Conservation (phyloP, 2,329 filamentous ascomycete species). For the Colletotrichum gigasporum region DNA sequence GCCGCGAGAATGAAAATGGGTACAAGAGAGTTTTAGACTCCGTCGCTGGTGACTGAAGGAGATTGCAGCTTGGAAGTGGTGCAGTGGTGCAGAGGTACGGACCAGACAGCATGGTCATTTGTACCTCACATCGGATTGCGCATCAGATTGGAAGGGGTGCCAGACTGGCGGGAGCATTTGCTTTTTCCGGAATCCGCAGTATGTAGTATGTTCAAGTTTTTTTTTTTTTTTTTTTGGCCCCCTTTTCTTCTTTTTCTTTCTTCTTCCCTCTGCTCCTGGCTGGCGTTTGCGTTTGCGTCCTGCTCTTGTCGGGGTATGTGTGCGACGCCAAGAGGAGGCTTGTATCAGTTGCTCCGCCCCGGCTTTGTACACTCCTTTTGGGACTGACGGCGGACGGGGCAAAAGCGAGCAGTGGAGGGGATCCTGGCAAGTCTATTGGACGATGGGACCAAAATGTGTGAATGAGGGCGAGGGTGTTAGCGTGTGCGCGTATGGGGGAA, state of each 20-base stretch:
- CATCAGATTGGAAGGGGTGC: not conserved
- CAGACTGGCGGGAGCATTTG: not conserved
- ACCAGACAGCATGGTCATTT: too few relatives aligned
- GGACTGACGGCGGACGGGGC: not conserved
- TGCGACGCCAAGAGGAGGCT: constrained; percentile 18
- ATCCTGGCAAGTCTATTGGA: not conserved
- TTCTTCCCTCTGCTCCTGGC: not conserved
- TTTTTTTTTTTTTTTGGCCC: not conserved
- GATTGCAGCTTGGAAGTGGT: not conserved
- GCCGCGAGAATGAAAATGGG: too few relatives aligned
- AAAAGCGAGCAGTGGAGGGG: not conserved
- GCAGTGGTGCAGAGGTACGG: too few relatives aligned
- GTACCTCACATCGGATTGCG: too few relatives aligned
- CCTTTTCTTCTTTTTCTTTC: not conserved
- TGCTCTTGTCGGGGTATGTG: not conserved
- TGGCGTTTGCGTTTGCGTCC: not conserved
- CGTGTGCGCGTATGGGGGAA: not conserved
- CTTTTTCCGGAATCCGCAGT: constrained; percentile 9
- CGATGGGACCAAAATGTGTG: not conserved
- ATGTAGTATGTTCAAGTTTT: not conserved
- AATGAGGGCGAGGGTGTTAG: too few relatives aligned
- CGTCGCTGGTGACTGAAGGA: not conserved
- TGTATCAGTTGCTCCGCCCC: constrained; percentile 10
- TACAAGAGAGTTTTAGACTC: not conserved
- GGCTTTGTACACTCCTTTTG: not conserved